Evolutionary conservation across 1,139 yeast species (phyloP).

Genomic region (Saccharomyces hybrid): DNA sequence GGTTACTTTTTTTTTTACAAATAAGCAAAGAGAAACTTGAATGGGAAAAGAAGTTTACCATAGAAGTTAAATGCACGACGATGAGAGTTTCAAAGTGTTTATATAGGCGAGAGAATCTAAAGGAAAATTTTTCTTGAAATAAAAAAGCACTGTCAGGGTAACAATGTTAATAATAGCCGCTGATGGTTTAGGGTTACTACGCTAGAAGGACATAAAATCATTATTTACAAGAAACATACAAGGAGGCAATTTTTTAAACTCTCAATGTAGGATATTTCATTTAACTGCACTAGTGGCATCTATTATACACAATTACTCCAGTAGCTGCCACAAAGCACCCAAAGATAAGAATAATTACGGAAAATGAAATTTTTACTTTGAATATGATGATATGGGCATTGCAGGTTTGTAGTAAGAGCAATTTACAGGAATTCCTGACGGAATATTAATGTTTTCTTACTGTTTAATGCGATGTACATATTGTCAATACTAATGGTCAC

Average conservation of each 20-base stretch:
- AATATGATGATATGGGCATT: neutral
- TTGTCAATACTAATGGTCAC: neutral
- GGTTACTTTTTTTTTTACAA: slow-evolving; percentile 11
- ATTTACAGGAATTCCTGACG: too few species aligned
- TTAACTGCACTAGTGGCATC: neutral
- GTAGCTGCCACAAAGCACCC: neutral
- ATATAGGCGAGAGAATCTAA: neutral
- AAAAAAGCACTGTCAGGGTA: neutral
- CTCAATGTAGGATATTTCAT: neutral
- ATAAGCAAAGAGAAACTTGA: neutral
- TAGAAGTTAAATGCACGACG: neutral
- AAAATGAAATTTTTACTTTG: neutral
- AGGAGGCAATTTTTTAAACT: neutral
- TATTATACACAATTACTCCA: neutral
- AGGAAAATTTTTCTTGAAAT: neutral
- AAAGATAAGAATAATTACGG: neutral
- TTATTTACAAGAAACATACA: too few species aligned
- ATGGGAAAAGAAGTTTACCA: neutral
- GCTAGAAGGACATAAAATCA: neutral
- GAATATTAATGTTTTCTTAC: too few species aligned
- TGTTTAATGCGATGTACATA: neutral
- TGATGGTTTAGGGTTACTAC: neutral
- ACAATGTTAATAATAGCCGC: neutral
- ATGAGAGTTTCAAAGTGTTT: neutral
- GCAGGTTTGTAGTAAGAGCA: too few species aligned